These are phyloP conservation scores for Gossypium gossypioides DNA, from an alignment of 441 rosid genomes.

Conservation along the genomic window DNA sequence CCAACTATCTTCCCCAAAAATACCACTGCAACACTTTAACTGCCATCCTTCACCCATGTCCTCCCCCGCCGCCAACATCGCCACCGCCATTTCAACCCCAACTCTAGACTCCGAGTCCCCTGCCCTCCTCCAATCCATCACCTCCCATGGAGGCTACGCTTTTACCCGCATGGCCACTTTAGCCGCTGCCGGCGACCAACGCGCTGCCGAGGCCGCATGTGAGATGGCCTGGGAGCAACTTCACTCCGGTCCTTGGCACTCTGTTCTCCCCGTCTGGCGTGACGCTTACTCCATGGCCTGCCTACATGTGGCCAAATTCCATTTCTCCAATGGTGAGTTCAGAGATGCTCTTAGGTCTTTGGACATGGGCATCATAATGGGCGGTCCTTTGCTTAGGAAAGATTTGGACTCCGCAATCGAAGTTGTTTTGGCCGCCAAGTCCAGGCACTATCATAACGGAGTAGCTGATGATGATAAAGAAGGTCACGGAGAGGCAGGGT, in stretches of 20 bases:
- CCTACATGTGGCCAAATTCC: constrained; percentile 58
- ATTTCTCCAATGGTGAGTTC: constrained; percentile 49
- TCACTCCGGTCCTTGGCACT: constrained; percentile 96
- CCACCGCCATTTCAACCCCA: constrained; percentile 47
- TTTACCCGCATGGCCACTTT: constrained; percentile 60
- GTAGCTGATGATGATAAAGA: constrained; percentile 16
- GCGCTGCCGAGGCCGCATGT: constrained; percentile 86
- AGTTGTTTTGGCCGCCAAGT: constrained; percentile 29
- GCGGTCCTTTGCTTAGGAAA: constrained; percentile 60
- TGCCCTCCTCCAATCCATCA: constrained; percentile 48
- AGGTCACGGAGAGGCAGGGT: constrained; percentile 18
- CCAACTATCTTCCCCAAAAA: neutral
- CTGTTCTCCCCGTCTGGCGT: constrained; percentile 87
- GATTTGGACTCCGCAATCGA: constrained; percentile 68
- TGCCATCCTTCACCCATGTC: neutral
- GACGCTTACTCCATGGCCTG: constrained; percentile 95
- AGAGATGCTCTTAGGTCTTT: constrained; percentile 65
- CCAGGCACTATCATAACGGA: constrained; percentile 26
- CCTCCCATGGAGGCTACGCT: constrained; percentile 77
- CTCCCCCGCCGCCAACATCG: neutral
- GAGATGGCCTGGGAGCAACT: constrained; percentile 99
- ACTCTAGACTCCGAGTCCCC: constrained; percentile 53
- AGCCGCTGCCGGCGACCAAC: constrained; percentile 59
- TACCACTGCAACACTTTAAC: neutral
- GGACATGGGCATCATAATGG: constrained; percentile 93